Base-by-base conservation (phyloP, 2,329 filamentous ascomycete genomes). In the Fusarium torulosum region DNA sequence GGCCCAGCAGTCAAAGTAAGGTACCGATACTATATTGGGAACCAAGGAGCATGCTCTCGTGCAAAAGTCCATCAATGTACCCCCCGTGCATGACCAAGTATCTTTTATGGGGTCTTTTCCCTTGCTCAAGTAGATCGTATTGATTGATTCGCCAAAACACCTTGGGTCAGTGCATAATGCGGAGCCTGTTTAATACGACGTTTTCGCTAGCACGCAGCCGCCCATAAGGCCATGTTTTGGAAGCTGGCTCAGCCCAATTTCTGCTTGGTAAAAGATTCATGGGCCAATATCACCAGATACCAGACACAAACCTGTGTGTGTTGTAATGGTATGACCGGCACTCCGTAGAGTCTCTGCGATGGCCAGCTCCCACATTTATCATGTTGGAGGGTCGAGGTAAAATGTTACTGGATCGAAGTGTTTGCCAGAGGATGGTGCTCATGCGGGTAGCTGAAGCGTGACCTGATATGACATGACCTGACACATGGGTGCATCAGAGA, bases 391-490 rank as follows among this genome's bases (percentile, higher is more conserved):
- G 70, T 71, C 63, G 63, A 60, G 33, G 50, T 21, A 38, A 42
- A 57, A 70, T 40, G 21, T 45, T 59, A 73, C 67, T 73, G 71
- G 71, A 62, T 53, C 51, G 54, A 41, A 37, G n/a, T 35, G 55
- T 40, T 44, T 69, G 57, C 41, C 53, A 53, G 58, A 63, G 69
- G 57, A 69, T 71, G 71, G 27, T 29, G 27, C 27, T 29, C 11
- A 11, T 29, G 58, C 58, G 42, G 53, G 53, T 57, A 53, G 57
- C 46, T 53, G 44, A 61, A 72, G 70, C 70, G 70, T 74, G 72
- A 74, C 72, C 72, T 74, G 72, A 70, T 66, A 74, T 74, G 72
- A 73, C 70, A 67, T 74, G 72, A 69, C 70, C 64, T 72, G 69
- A 71, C 57, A 68, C 52, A 66, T 74, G 61, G 61, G 57, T 70